These are phyloP conservation scores for Nyctanthes arbortristis DNA, from an alignment of 257 asterid species.

Conservation along the genomic window DNA sequence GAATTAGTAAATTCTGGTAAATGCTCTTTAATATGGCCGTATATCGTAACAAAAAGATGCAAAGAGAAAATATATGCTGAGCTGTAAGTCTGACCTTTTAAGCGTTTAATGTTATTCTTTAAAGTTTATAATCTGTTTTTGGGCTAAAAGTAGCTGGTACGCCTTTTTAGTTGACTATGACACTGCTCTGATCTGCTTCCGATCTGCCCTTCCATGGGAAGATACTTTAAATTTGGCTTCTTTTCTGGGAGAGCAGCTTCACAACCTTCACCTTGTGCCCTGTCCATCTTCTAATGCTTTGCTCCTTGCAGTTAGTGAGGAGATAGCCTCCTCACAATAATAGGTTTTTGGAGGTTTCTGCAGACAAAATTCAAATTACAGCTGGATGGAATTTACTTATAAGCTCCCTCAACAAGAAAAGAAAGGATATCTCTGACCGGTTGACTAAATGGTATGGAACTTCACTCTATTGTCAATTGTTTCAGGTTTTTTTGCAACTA, in stretches of 20 bases:
- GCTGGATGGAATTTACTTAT: conserved; percentile 57
- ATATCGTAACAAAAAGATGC: conserved; percentile 85
- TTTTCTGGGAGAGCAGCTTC: conserved; percentile 90
- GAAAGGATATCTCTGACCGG: conserved; percentile 53
- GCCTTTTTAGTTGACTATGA: conserved; percentile 17
- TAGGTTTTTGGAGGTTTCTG: conserved; percentile 36
- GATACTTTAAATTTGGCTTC: conserved; percentile 69
- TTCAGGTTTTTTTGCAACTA: conserved; percentile 7
- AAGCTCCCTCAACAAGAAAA: conserved; percentile 62
- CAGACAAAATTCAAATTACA: conserved; percentile 40
- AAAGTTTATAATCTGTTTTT: conserved; percentile 8
- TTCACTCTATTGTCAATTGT: conserved; percentile 14
- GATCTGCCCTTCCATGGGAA: conserved; percentile 66
- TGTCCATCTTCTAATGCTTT: conserved; percentile 42
- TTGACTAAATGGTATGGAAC: conserved; percentile 73
- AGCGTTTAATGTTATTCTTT: conserved; percentile 20
- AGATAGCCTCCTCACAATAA: conserved; percentile 33
- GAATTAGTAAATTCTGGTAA: conserved; percentile 44
- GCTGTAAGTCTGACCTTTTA: conserved; percentile 52
- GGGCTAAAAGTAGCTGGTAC: conserved; percentile 9
- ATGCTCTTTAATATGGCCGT: conserved; percentile 68
- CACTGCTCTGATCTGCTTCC: conserved; percentile 53
- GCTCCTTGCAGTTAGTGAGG: conserved; percentile 30
- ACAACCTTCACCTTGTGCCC: conserved; percentile 74
- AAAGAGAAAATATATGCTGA: conserved; percentile 82